A percentile compares a stretch with the other conserved stretches of the same genome.
Conservation (phyloP, 345 rosid genomes). For the Raphanus sativus region DNA sequence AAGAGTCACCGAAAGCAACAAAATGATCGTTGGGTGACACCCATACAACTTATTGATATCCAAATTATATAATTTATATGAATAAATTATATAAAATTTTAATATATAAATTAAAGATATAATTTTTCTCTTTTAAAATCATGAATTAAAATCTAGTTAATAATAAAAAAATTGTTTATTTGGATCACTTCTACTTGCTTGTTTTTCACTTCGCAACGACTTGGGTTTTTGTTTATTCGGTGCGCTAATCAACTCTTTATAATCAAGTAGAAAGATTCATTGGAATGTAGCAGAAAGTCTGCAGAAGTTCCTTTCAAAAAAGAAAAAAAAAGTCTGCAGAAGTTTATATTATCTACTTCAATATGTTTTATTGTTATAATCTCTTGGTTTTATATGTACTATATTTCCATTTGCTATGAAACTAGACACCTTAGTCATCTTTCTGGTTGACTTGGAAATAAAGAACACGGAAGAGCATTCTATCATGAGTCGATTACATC, state of each 20-base stretch:
- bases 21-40: no score
- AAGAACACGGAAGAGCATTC: slow-evolving; percentile 8
- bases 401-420: neutral
- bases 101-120: no score
- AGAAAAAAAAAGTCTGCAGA: neutral
- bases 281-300: slow-evolving; percentile 3
- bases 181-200: neutral
- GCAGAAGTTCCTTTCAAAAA: no score
- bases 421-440: neutral
- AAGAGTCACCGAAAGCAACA: no score
- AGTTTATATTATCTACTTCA: neutral
- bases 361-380: neutral
- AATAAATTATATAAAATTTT: no score
- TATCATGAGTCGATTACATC: no score
- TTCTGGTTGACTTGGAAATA: slow-evolving; percentile 22
- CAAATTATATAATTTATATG: no score
- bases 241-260: neutral
- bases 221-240: neutral
- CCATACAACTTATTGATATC: no score
- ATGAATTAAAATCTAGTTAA: no score
- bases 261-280: neutral
- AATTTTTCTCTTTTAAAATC: no score
- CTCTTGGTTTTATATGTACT: neutral
- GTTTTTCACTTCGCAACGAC: neutral
- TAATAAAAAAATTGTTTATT: neutral